Conservation (phyloP, 2,329 filamentous ascomycete genomes). For the Fusarium sulawesiense region DNA sequence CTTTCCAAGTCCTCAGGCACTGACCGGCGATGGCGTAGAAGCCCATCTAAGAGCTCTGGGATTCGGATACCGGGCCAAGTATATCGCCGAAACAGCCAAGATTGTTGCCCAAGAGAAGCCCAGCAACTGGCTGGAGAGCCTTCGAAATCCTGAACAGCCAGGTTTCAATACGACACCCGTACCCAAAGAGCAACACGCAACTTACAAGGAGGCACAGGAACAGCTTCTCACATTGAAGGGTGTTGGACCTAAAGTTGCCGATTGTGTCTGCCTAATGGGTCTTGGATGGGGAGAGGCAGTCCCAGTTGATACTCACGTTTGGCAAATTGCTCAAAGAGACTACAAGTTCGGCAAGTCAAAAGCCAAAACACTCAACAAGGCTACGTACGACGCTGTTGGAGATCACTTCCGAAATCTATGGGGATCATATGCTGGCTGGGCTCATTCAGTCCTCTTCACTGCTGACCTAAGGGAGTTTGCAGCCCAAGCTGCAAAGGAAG, state of each 20-base stretch:
- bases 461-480: conserved; percentile 90
- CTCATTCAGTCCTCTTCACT: conserved; percentile 95
- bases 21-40: conserved; percentile 83
- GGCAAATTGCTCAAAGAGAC: conserved; percentile 97
- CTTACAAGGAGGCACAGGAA: conserved; percentile 83
- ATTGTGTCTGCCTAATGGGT: conserved; percentile 97
- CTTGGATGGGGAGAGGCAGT: conserved; percentile 95
- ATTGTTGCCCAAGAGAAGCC: conserved; percentile 77
- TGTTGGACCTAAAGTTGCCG: conserved; percentile 95
- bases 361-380: conserved; percentile 85
- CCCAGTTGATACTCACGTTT: conserved; percentile 97
- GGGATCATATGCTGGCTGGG: conserved; percentile 96
- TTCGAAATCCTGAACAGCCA: conserved; percentile 82
- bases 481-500: conserved; percentile 60
- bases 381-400: conserved; percentile 88
- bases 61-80: conserved; percentile 95
- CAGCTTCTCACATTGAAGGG: conserved; percentile 82
- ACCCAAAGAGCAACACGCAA: conserved; percentile 64
- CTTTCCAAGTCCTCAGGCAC: conserved; percentile 80
- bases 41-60: conserved; percentile 82
- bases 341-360: conserved; percentile 92
- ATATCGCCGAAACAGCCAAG: conserved; percentile 86
- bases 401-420: conserved; percentile 90
- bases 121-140: conserved; percentile 77
- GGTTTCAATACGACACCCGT: conserved; percentile 60